Percentiles rank a stretch among this genome's conserved stretches.
These are phyloP conservation scores for Fusarium transvaalense DNA, from an alignment of 2,329 filamentous ascomycete species.

Conservation along the genomic window DNA sequence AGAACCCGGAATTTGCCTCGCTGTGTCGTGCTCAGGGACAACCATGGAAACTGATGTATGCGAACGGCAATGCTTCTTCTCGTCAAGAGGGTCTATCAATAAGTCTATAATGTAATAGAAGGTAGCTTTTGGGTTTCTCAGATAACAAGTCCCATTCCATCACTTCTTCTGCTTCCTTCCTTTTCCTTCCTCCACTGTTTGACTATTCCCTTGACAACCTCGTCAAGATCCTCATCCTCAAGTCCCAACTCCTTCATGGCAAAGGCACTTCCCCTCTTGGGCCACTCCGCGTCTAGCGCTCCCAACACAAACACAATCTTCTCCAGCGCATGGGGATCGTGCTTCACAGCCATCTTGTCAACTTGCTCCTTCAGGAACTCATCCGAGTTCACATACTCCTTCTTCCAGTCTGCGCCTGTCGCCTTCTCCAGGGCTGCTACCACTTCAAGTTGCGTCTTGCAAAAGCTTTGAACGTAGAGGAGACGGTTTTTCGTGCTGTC, in stretches of 20 bases:
- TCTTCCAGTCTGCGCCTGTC: conserved; percentile 58
- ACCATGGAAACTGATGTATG: not conserved
- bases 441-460: conserved; percentile 62
- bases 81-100: not conserved
- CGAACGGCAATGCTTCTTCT: not conserved
- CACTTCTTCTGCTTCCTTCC: conserved; percentile 12
- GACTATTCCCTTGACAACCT: conserved; percentile 55
- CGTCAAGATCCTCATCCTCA: conserved; percentile 61
- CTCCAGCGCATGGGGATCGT: conserved; percentile 54
- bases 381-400: conserved; percentile 53
- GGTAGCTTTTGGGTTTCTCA: not conserved
- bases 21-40: not conserved
- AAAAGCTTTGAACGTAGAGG: conserved; percentile 62
- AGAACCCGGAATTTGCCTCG: not conserved
- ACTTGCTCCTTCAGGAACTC: conserved; percentile 56
- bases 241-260: conserved; percentile 62
- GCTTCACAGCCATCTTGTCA: conserved; percentile 55
- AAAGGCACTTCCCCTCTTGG: conserved; percentile 56
- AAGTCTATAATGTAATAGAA: not conserved
- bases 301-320: conserved; percentile 65
- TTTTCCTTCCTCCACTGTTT: conserved; percentile 38
- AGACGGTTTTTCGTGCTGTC: conserved; percentile 65
- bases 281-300: conserved; percentile 63
- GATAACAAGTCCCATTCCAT: not conserved
- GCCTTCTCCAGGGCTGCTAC: conserved; percentile 64